A percentile compares a stretch with the other conserved stretches of the same genome.
Evolutionary conservation across 192 early-diverging fungal species (phyloP).

Genomic region (Thoreauomyces humboldtii): DNA sequence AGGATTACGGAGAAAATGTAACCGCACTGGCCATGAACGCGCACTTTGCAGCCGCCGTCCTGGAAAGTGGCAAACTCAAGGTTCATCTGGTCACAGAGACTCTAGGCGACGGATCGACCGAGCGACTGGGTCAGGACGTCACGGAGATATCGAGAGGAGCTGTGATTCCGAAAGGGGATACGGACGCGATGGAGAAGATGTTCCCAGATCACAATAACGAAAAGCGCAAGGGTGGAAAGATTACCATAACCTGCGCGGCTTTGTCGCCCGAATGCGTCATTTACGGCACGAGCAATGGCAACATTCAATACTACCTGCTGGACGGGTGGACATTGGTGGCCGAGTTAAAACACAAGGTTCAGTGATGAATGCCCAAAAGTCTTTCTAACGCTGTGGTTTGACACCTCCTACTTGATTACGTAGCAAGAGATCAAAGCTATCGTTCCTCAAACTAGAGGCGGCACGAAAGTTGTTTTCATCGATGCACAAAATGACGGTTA

Average conservation of each 20-base stretch:
- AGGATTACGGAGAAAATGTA: slow-evolving; percentile 36
- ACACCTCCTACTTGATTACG: neutral
- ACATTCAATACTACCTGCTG: slow-evolving; percentile 29
- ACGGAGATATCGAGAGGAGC: neutral
- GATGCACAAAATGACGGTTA: slow-evolving; percentile 42
- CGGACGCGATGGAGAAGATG: slow-evolving; percentile 21
- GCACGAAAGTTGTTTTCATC: slow-evolving; percentile 40
- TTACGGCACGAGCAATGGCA: slow-evolving; percentile 33
- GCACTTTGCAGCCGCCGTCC: slow-evolving; percentile 30
- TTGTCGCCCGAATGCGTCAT: slow-evolving; percentile 37
- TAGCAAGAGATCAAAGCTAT: slow-evolving; percentile 39
- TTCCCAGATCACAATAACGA: slow-evolving; percentile 6
- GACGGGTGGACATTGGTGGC: slow-evolving; percentile 49
- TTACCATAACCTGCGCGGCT: slow-evolving; percentile 22
- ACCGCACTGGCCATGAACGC: slow-evolving; percentile 34
- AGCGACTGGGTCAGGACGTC: neutral
- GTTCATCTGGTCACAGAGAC: slow-evolving; percentile 41
- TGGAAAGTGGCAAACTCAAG: slow-evolving; percentile 39
- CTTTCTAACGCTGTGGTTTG: neutral
- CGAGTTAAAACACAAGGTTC: slow-evolving; percentile 44
- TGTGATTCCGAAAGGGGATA: neutral
- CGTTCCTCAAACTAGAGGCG: slow-evolving; percentile 36
- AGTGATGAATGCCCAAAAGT: no score
- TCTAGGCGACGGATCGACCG: neutral
- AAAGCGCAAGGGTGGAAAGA: slow-evolving; percentile 2